Evolutionary conservation across 2,329 filamentous ascomycete species (phyloP).

Genomic region (Hypoxylon sp.): DNA sequence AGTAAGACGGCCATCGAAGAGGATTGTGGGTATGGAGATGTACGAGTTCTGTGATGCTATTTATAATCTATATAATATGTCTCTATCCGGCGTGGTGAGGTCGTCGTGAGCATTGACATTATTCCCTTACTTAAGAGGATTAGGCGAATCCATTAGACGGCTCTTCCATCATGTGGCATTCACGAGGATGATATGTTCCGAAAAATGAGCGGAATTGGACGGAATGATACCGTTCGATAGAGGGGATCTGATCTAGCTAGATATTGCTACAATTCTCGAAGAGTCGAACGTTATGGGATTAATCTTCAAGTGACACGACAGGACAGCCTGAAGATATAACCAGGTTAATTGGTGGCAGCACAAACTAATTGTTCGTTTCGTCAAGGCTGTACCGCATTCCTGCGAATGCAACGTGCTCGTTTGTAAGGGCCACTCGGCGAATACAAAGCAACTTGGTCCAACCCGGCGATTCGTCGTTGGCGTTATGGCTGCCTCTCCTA

Average conservation of each 20-base stretch:
- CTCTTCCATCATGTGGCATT: slow-evolving; percentile 11
- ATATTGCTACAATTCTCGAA: neutral
- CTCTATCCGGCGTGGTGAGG: slow-evolving; percentile 5
- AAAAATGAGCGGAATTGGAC: neutral
- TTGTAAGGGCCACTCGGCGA: slow-evolving; percentile 36
- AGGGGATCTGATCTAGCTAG: neutral
- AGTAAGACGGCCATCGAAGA: slow-evolving; percentile 9
- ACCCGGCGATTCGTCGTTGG: slow-evolving; percentile 26
- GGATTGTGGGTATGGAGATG: neutral
- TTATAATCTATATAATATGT: slow-evolving; percentile 16
- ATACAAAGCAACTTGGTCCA: slow-evolving; percentile 34
- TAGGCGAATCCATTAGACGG: slow-evolving; percentile 10
- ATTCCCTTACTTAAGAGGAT: slow-evolving; percentile 17
- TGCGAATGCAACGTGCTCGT: slow-evolving; percentile 30
- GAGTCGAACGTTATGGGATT: slow-evolving; percentile 17
- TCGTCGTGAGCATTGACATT: slow-evolving; percentile 3
- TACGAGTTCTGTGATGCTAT: slow-evolving; percentile 21
- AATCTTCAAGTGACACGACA: slow-evolving; percentile 25
- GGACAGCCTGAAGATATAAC: slow-evolving; percentile 13
- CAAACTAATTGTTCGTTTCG: slow-evolving; percentile 14
- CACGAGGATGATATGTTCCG: slow-evolving; percentile 14
- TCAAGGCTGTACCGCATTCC: slow-evolving; percentile 32
- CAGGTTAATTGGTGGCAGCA: slow-evolving; percentile 10
- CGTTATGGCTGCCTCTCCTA: slow-evolving; percentile 17
- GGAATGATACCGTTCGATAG: neutral